These are phyloP conservation scores for Paragyromitra xinjiangensis DNA, from an alignment of 495 filamentous ascomycete species.

Conservation along the genomic window DNA sequence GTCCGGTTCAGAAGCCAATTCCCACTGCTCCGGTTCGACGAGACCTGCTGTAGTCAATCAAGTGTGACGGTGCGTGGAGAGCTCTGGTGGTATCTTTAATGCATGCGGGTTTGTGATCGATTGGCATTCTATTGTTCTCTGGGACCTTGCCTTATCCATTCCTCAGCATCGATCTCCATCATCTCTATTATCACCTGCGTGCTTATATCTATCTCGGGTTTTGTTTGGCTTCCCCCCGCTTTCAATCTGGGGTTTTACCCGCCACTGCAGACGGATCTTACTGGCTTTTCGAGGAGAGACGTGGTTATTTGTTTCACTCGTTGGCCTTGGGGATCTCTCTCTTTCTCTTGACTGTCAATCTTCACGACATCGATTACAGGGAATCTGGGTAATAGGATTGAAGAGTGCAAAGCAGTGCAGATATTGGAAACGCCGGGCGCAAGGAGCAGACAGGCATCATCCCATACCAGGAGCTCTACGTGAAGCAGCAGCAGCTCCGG, in stretches of 20 bases:
- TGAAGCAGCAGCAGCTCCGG: background rate
- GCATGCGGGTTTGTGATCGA: constrained; percentile 3
- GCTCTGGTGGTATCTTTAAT: constrained; percentile 19
- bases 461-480: background rate
- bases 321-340: background rate
- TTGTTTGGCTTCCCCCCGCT: background rate
- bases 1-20: constrained; percentile 8
- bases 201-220: background rate
- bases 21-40: background rate
- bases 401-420: background rate
- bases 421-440: constrained; percentile 41
- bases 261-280: background rate
- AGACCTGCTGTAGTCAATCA: background rate
- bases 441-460: constrained; percentile 28
- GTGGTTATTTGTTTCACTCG: background rate
- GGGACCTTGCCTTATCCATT: constrained; percentile 13
- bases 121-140: constrained; percentile 1
- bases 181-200: constrained; percentile 11
- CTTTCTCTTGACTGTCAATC: background rate
- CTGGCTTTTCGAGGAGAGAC: background rate
- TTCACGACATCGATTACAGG: background rate
- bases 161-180: constrained; percentile 11
- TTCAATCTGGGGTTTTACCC: background rate
- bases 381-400: background rate
- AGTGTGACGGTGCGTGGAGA: constrained; percentile 13